Conservation (phyloP, 139 green algal species). For the Astrephomene gubernaculifera region DNA sequence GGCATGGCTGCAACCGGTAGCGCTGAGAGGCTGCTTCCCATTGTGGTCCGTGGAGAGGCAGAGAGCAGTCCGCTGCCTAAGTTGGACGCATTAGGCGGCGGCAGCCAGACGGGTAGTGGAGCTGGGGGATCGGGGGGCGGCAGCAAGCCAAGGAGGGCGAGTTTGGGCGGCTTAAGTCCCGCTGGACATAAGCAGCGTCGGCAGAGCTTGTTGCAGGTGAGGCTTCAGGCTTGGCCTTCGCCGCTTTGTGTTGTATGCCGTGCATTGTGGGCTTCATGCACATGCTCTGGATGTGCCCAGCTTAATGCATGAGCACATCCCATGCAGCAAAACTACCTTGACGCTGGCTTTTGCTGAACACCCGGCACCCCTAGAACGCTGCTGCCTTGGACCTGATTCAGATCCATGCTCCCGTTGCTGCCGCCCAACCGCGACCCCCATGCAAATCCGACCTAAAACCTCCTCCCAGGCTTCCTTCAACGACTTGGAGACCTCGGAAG, state of each 20-base stretch:
- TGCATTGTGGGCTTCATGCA: no score
- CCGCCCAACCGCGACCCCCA: background rate
- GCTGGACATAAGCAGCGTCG: background rate
- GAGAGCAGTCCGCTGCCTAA: background rate
- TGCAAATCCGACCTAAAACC: background rate
- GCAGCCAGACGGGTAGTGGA: background rate
- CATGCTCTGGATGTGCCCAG: background rate
- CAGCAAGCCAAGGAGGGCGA: no score
- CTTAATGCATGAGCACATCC: background rate
- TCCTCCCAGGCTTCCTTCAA: background rate
- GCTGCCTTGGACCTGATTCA: background rate
- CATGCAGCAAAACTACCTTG: background rate
- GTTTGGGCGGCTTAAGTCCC: no score
- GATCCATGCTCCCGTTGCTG: background rate
- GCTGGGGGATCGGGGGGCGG: background rate
- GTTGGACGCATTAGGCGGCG: background rate
- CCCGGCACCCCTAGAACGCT: background rate
- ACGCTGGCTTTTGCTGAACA: background rate
- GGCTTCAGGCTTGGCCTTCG: background rate
- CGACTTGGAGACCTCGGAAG: background rate
- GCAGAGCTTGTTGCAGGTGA: slow-evolving; percentile 14
- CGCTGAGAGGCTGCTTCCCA: no score
- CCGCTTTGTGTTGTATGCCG: no score
- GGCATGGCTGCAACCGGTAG: no score
- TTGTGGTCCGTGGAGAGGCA: no score